These are phyloP conservation scores for Coriaria nepalensis DNA, from an alignment of 306 rosid genomes.

Conservation along the genomic window DNA sequence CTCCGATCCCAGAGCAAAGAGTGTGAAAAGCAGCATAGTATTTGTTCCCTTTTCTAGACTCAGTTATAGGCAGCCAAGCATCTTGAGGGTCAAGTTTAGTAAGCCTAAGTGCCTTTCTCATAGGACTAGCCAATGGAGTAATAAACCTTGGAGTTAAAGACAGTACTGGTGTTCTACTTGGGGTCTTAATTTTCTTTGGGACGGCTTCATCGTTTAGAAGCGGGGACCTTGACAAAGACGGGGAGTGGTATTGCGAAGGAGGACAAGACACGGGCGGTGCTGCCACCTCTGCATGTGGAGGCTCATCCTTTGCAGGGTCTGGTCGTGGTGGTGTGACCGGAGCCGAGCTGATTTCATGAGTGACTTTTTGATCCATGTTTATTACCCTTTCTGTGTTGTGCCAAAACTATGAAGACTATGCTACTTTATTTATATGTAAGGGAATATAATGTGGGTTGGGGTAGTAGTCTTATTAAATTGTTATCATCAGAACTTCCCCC, in stretches of 20 bases:
- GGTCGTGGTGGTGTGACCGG: not conserved
- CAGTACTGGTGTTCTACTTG: constrained; percentile 6
- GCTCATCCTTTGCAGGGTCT: not conserved
- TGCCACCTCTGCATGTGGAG: not conserved
- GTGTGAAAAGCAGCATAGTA: constrained; percentile 48
- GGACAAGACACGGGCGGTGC: constrained; percentile 9
- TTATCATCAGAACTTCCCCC: no score
- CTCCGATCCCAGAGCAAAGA: constrained; percentile 40
- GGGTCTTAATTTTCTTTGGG: not conserved
- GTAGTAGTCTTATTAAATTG: no score
- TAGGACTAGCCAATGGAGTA: constrained; percentile 14
- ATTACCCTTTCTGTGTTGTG: no score
- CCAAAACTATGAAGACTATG: no score
- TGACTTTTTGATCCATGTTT: no score
- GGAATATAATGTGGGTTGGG: no score
- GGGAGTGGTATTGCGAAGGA: constrained; percentile 12
- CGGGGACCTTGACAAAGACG: constrained; percentile 15
- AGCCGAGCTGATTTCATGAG: no score
- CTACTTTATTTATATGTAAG: no score
- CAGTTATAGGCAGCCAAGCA: constrained; percentile 54
- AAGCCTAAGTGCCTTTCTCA: constrained; percentile 7
- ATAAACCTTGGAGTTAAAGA: constrained; percentile 8
- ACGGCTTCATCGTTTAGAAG: constrained; percentile 3
- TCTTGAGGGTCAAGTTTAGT: constrained; percentile 17
- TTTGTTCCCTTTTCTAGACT: constrained; percentile 40